phyloP scores from a whole-genome alignment of 345 rosid species.

The Eucalyptus coolabah region DNA sequence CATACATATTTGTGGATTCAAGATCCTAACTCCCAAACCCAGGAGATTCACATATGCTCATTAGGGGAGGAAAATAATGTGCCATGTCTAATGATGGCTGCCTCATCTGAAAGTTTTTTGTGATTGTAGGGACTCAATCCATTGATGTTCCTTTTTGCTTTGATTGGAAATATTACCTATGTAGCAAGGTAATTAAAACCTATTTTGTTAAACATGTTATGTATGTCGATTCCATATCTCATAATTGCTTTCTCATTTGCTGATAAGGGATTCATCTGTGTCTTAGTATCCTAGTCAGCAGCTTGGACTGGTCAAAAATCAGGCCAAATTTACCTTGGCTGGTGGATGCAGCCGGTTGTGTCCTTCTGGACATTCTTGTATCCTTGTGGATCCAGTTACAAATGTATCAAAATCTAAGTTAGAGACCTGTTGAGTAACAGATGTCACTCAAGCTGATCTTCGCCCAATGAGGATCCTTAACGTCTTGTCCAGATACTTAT shows the following conservation, averaged over 20 bases:
- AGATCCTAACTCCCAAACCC: background rate
- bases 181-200: constrained; percentile 49
- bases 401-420: background rate
- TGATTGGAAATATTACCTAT: constrained; percentile 67
- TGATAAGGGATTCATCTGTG: background rate
- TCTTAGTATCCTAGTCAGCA: constrained; percentile 54
- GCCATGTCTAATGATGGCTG: background rate
- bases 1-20: background rate
- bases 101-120: background rate
- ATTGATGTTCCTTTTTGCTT: constrained; percentile 71
- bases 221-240: background rate
- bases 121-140: constrained; percentile 68
- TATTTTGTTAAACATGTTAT: background rate
- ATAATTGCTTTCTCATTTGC: background rate
- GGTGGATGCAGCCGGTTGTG: constrained; percentile 82
- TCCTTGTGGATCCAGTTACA: constrained; percentile 6
- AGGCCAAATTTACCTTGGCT: constrained; percentile 78
- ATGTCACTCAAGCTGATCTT: background rate
- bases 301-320: constrained; percentile 51
- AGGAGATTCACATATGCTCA: background rate
- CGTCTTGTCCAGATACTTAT: constrained; percentile 45
- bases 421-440: background rate
- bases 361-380: constrained; percentile 68
- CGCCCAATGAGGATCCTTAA: constrained; percentile 1
- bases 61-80: background rate